Conservation (phyloP, 495 filamentous ascomycete genomes). For the Pyronema omphalodes region DNA sequence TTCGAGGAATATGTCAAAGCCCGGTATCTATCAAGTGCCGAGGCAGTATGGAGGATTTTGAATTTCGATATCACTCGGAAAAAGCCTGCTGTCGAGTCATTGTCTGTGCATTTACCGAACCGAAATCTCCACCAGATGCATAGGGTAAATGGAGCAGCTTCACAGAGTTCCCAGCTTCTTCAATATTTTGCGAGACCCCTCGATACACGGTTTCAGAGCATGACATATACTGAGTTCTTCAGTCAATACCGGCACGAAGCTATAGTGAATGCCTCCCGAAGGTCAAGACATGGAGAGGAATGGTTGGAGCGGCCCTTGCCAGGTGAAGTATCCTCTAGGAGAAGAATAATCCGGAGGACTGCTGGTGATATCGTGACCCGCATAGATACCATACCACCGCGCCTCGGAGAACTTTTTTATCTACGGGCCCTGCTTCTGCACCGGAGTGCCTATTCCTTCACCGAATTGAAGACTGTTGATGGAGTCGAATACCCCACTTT, state of each 20-base stretch:
- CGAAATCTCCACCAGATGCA: too few species aligned
- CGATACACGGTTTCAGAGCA: not conserved
- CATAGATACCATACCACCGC: conserved; percentile 2
- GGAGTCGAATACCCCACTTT: not conserved
- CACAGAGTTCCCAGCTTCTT: not conserved
- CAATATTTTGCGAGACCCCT: conserved; percentile 6
- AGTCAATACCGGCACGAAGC: not conserved
- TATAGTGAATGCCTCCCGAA: not conserved
- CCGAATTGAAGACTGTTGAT: not conserved
- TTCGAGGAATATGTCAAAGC: conserved; percentile 10
- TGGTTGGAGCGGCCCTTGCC: not conserved
- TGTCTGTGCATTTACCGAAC: conserved; percentile 8
- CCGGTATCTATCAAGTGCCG: conserved; percentile 4
- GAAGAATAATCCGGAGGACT: not conserved
- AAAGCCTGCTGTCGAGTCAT: not conserved
- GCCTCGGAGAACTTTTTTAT: conserved; percentile 9
- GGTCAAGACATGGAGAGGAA: not conserved
- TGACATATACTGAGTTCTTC: conserved; percentile 4
- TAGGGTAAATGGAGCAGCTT: not conserved
- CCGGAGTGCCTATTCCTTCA: not conserved
- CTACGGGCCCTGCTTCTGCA: conserved; percentile 3
- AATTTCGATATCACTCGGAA: conserved; percentile 4
- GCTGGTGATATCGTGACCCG: not conserved
- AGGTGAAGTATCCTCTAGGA: not conserved
- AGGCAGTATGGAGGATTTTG: conserved; percentile 8